These are phyloP conservation scores for Mycena galopus DNA, from an alignment of 768 basidiomycete genomes.

Conservation along the genomic window DNA sequence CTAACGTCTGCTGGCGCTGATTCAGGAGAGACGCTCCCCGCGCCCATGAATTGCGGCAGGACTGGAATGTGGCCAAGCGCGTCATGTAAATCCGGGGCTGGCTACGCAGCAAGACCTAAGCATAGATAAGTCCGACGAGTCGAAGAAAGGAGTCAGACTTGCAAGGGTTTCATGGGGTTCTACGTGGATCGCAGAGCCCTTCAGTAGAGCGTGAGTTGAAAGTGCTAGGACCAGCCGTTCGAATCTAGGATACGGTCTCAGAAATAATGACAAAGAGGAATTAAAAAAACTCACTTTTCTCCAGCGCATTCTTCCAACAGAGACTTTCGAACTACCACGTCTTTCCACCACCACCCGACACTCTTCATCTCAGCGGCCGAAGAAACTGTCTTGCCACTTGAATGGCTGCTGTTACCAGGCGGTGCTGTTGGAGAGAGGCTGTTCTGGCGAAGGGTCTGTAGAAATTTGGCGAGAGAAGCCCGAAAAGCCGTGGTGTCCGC, in stretches of 20 bases:
- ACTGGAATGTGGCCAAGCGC: constrained; percentile 48
- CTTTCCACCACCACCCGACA: constrained; percentile 66
- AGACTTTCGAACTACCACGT: constrained; percentile 67
- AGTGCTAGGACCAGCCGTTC: constrained; percentile 64
- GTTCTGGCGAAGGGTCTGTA: constrained; percentile 60
- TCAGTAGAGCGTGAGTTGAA: constrained; percentile 64
- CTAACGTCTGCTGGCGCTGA: constrained; percentile 50
- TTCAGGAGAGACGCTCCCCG: constrained; percentile 51
- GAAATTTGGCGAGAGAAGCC: constrained; percentile 62
- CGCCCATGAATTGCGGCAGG: constrained; percentile 51
- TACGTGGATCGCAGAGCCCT: constrained; percentile 39
- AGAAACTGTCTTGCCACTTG: constrained; percentile 35
- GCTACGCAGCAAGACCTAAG: constrained; percentile 44
- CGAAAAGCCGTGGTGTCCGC: constrained; percentile 66
- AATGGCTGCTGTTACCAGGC: constrained; percentile 30
- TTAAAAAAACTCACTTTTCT: constrained; percentile 52
- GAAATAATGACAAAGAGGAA: constrained; percentile 1
- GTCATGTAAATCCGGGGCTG: constrained; percentile 52
- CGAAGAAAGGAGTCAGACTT: neutral
- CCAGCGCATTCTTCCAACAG: constrained; percentile 68
- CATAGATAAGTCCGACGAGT: neutral
- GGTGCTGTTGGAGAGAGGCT: constrained; percentile 47
- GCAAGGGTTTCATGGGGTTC: constrained; percentile 36
- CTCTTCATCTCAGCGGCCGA: neutral
- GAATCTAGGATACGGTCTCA: constrained; percentile 52